A percentile compares a stretch with the other conserved stretches of the same genome.
Evolutionary conservation across 345 rosid species (phyloP).

Genomic region (Physaria fendleri): DNA sequence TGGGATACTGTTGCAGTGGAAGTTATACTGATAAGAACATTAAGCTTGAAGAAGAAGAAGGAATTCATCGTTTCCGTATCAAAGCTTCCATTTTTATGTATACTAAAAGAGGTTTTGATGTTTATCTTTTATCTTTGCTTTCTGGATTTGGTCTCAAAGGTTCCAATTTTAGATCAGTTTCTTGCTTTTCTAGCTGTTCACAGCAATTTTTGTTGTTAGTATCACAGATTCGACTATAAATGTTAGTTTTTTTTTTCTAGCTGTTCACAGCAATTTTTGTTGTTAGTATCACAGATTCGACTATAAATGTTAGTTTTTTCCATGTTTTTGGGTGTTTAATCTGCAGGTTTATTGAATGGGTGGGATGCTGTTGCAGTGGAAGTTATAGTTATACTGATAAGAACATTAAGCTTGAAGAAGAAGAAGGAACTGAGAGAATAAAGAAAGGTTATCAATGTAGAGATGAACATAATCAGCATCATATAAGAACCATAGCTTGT

Average conservation of each 20-base stretch:
- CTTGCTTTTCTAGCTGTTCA: too few species aligned
- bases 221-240: too few species aligned
- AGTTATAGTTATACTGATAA: conserved; percentile 18
- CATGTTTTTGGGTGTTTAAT: neutral
- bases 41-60: conserved; percentile 32
- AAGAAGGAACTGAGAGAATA: conserved; percentile 30
- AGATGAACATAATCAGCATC: conserved; percentile 47
- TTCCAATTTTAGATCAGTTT: too few species aligned
- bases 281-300: too few species aligned
- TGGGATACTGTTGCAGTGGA: conserved; percentile 72
- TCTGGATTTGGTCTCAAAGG: too few species aligned
- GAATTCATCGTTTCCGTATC: conserved; percentile 6
- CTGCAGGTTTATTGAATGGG: conserved; percentile 71
- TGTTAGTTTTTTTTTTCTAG: too few species aligned
- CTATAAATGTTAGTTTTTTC: too few species aligned
- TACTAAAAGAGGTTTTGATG: neutral
- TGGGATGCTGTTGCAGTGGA: conserved; percentile 73
- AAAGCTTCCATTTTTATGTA: neutral
- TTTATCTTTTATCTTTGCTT: too few species aligned
- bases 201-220: too few species aligned
- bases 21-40: conserved; percentile 25
- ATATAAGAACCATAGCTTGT: conserved; percentile 50
- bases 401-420: conserved; percentile 29
- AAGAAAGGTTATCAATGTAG: conserved; percentile 39
- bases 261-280: too few species aligned